phyloP scores from a whole-genome alignment of 768 basidiomycete genomes.

The Panaeolus papilionaceus region DNA sequence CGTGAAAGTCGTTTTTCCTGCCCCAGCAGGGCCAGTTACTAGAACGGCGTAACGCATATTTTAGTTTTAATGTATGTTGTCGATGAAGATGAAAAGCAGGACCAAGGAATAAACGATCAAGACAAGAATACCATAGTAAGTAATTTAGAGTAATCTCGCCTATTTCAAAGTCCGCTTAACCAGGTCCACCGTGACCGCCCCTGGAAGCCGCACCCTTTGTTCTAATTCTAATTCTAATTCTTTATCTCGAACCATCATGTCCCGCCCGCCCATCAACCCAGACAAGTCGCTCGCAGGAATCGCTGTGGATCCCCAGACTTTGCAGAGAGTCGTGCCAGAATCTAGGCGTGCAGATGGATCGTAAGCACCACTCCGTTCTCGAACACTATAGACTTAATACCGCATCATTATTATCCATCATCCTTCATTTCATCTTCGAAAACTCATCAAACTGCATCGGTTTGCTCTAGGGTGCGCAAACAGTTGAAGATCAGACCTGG shows the following conservation, averaged over 20 bases:
- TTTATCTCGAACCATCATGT: conserved; percentile 51
- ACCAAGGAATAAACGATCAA: conserved; percentile 23
- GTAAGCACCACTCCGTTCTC: conserved; percentile 51
- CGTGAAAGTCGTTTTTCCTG: conserved; percentile 97
- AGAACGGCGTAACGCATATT: conserved; percentile 88
- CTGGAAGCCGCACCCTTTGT: conserved; percentile 1
- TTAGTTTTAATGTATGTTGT: conserved; percentile 15
- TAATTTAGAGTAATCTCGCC: conserved; percentile 1
- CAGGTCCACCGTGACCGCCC: conserved; percentile 17
- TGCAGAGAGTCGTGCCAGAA: conserved; percentile 89
- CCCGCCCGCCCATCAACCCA: conserved; percentile 78
- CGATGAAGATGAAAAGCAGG: conserved; percentile 16
- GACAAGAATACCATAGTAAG: conserved; percentile 7
- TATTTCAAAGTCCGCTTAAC: conserved; percentile 40
- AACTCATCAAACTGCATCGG: conserved; percentile 22
- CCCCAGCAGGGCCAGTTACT: conserved; percentile 95
- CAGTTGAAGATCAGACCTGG: conserved; percentile 90
- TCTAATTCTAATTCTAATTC: conserved; percentile 19
- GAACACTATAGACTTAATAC: conserved; percentile 16
- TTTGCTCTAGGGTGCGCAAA: conserved; percentile 72
- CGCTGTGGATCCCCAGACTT: conserved; percentile 81
- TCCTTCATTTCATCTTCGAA: conserved; percentile 14
- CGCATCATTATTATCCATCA: conserved; percentile 14
- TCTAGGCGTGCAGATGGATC: conserved; percentile 84
- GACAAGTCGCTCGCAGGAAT: conserved; percentile 79